phyloP scores from a whole-genome alignment of 2,329 filamentous ascomycete genomes.

The Nemania serpens region DNA sequence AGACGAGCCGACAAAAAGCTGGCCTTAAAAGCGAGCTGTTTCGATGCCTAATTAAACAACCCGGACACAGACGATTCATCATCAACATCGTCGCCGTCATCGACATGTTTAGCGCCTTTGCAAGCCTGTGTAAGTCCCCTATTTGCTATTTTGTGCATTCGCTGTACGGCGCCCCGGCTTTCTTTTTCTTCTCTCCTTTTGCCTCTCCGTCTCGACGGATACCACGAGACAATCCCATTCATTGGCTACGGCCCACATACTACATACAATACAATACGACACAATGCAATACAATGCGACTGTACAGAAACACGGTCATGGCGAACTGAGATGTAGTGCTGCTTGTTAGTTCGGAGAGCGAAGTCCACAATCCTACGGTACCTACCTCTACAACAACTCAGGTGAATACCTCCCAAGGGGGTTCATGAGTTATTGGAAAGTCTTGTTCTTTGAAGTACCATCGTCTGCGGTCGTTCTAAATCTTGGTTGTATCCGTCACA shows the following conservation, averaged over 20 bases:
- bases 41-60: constrained; percentile 11
- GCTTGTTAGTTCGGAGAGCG: constrained; percentile 11
- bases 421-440: neutral
- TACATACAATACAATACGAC: neutral
- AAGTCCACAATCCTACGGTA: constrained; percentile 8
- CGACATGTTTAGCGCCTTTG: constrained; percentile 39
- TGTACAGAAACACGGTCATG: neutral
- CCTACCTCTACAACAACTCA: neutral
- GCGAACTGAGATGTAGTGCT: constrained; percentile 2
- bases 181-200: neutral
- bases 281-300: constrained; percentile 1
- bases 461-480: neutral
- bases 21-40: neutral
- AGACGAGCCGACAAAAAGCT: neutral
- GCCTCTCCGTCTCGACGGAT: neutral
- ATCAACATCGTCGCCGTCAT: neutral
- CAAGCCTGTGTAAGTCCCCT: constrained; percentile 38
- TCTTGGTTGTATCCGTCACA: neutral
- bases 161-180: neutral
- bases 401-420: neutral
- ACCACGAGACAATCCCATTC: neutral
- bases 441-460: neutral
- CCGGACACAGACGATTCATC: constrained; percentile 19
- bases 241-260: constrained; percentile 12
- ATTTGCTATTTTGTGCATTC: constrained; percentile 1